Conservation (phyloP, 2,329 filamentous ascomycete genomes). For the Fusarium odoratissimum region DNA sequence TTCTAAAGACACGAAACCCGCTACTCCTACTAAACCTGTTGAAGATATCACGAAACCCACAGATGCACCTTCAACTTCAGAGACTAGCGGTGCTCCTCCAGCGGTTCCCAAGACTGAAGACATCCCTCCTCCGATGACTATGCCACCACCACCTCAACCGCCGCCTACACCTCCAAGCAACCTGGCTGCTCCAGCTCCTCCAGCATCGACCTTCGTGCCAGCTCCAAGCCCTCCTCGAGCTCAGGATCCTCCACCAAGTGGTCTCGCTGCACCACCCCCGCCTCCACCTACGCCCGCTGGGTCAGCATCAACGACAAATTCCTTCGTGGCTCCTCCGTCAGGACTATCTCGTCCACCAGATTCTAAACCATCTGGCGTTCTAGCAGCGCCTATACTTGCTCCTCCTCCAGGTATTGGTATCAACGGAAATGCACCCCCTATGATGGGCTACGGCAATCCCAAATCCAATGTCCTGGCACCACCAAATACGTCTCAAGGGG, state of each 20-base stretch:
- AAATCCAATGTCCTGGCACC: slow-evolving; percentile 60
- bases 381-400: slow-evolving; percentile 54
- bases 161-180: slow-evolving; percentile 33
- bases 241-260: slow-evolving; percentile 28
- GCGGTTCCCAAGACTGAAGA: slow-evolving; percentile 23
- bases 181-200: slow-evolving; percentile 33
- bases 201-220: slow-evolving; percentile 17
- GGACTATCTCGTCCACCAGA: slow-evolving; percentile 42
- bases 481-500: slow-evolving; percentile 54
- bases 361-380: slow-evolving; percentile 48
- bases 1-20: neutral
- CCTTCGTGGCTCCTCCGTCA: slow-evolving; percentile 34
- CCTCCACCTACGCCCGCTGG: slow-evolving; percentile 9
- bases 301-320: slow-evolving; percentile 15
- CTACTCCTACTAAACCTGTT: slow-evolving; percentile 3
- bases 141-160: slow-evolving; percentile 40
- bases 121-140: slow-evolving; percentile 22
- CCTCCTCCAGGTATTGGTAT: slow-evolving; percentile 49
- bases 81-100: neutral
- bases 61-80: neutral
- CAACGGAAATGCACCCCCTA: slow-evolving; percentile 41
- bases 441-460: slow-evolving; percentile 45
- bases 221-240: slow-evolving; percentile 27
- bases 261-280: slow-evolving; percentile 38
- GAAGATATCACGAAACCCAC: slow-evolving; percentile 7